Evolutionary conservation across 176 grass and related monocot species (phyloP), one percentile per base, ranked within the genome.

Genomic region (Dendrocalamus sinicus): DNA sequence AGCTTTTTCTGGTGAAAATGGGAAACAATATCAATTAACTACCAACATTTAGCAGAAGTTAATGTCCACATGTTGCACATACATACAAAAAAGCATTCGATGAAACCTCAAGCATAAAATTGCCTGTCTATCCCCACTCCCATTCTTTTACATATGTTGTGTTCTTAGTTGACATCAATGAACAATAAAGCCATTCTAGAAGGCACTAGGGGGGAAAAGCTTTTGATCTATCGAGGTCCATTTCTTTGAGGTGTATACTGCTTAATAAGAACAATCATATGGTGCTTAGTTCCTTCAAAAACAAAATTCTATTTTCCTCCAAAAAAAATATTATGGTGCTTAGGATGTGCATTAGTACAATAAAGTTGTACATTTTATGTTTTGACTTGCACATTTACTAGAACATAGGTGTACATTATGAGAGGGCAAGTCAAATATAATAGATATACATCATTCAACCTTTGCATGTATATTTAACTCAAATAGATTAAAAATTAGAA

Each of bases 1-100:
- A 84, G 43, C 22, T 9, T 57, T 75, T 51, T 69, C 70, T 52
- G 32, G 60, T 66, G 5, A 89, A 84, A 80, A 59, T 5, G 37
- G 8, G 46, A 86, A 65, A 67, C 37, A 85, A 53, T 7, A 73
- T 73, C 0, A 7, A 51, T 17, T 73, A 73, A 14, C 47, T 51
- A 51, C 7, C 46, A 73, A 73, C 7, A 52, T 30, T 28, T 16
- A 73, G 71, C 51, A 50, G 43, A 26, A 73, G 7, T 52, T 51
- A 24, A 17, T 51, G 71, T 73, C n/a, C 71, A 32, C 15, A 26
- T n/a, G 23, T 52, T 3, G 28, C 71, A 73, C 48, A 73, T 73
- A 73, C 24, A 28, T 15, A 30, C 13, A 30, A 15, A 30, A 73
- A 73, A 32, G 16, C 12, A 72, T 72, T 72, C 2, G 6, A 48